These are phyloP conservation scores for Lophium mytilinum DNA, from an alignment of 495 filamentous ascomycete genomes.

Conservation along the genomic window DNA sequence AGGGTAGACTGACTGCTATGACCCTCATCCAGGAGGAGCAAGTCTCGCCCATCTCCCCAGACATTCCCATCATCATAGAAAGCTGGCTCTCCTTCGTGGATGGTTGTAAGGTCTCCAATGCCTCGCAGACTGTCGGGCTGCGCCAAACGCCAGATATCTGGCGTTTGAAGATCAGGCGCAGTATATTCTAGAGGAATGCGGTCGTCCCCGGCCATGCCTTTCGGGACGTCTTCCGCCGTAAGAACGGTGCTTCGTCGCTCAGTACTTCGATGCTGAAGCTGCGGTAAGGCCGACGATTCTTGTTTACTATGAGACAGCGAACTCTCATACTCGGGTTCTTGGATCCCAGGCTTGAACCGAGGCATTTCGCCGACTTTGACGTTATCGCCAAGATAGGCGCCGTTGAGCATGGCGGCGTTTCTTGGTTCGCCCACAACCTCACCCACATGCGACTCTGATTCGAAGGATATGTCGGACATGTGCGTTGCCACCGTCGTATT, in stretches of 20 bases:
- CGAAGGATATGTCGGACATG: constrained; percentile 3
- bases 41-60: background rate
- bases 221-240: background rate
- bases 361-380: constrained; percentile 16
- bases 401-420: constrained; percentile 4
- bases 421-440: constrained; percentile 5
- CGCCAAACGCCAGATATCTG: background rate
- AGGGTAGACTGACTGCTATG: constrained; percentile 9
- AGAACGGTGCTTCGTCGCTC: background rate
- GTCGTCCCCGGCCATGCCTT: background rate
- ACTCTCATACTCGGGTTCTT: no score
- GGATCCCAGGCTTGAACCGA: no score
- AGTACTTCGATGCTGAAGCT: no score
- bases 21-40: constrained; percentile 5
- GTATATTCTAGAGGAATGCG: background rate
- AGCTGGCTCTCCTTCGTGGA: background rate
- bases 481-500: constrained; percentile 1
- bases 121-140: background rate
- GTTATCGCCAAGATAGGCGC: constrained; percentile 4
- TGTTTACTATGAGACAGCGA: no score
- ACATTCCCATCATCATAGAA: no score
- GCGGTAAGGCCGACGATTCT: no score
- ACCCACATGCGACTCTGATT: background rate
- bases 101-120: background rate
- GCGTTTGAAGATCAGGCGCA: background rate